Percentiles rank a stretch among this genome's conserved stretches.
Evolutionary conservation across 495 filamentous ascomycete genomes (phyloP).

Genomic region (Neurospora tetrasperma): DNA sequence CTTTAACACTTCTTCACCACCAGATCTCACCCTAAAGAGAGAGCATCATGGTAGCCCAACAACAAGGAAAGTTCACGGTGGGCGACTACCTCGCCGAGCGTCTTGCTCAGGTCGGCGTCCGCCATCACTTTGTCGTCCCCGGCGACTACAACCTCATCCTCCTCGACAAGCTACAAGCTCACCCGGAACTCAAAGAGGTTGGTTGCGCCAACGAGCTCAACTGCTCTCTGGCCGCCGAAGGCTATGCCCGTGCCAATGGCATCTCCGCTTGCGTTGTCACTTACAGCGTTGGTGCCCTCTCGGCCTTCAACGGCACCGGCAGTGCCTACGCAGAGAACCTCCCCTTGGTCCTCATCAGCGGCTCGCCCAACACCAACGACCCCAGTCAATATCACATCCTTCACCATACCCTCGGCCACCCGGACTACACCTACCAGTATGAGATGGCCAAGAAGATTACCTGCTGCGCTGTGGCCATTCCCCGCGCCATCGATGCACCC

Average conservation of each 20-base stretch:
- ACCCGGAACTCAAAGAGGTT: slow-evolving; percentile 50
- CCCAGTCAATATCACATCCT: slow-evolving; percentile 52
- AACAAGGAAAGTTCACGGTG: slow-evolving; percentile 17
- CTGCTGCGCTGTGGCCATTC: slow-evolving; percentile 54
- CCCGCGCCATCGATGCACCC: slow-evolving; percentile 54
- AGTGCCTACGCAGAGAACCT: slow-evolving; percentile 63
- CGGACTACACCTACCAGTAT: slow-evolving; percentile 59
- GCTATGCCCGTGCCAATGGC: slow-evolving; percentile 63
- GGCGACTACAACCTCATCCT: slow-evolving; percentile 63
- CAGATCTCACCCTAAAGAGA: neutral
- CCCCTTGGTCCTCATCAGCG: slow-evolving; percentile 68
- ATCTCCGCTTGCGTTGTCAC: slow-evolving; percentile 61
- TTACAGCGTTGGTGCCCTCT: slow-evolving; percentile 66
- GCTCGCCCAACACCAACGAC: slow-evolving; percentile 46
- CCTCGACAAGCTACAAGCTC: slow-evolving; percentile 51
- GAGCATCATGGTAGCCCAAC: slow-evolving; percentile 1
- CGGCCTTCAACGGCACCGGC: slow-evolving; percentile 57
- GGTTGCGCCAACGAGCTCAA: slow-evolving; percentile 72
- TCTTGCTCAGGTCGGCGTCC: slow-evolving; percentile 55
- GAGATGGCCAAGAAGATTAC: slow-evolving; percentile 57
- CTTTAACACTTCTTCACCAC: neutral
- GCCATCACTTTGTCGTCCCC: slow-evolving; percentile 53
- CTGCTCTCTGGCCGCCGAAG: slow-evolving; percentile 65
- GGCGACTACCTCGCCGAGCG: slow-evolving; percentile 57
- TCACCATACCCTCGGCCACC: slow-evolving; percentile 82